phyloP scores from a whole-genome alignment of 495 filamentous ascomycete species.

The Parmelia sp. region DNA sequence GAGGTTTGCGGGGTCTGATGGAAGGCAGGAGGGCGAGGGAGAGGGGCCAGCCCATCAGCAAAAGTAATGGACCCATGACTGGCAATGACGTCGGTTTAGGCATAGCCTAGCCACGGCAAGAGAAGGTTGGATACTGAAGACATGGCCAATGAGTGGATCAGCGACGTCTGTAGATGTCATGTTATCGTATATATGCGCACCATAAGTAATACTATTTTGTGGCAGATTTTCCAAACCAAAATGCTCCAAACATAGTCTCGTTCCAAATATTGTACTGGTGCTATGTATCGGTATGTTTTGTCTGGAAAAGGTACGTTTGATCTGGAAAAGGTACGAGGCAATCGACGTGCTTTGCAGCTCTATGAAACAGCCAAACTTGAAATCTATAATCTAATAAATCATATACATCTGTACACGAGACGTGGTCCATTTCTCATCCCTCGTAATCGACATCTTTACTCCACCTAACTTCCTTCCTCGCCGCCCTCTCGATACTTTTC shows the following conservation, averaged over 20 bases:
- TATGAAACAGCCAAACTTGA: background rate
- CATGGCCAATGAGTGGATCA: background rate
- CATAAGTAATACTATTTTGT: background rate
- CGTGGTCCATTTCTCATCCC: background rate
- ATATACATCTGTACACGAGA: background rate
- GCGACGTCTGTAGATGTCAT: background rate
- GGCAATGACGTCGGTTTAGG: slow-evolving; percentile 1
- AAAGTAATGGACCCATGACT: slow-evolving; percentile 25
- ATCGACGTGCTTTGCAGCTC: background rate
- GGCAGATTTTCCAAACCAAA: background rate
- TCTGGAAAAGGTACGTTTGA: background rate
- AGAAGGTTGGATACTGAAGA: background rate
- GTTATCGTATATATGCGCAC: background rate
- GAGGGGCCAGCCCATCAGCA: slow-evolving; percentile 38
- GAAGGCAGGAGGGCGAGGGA: slow-evolving; percentile 86
- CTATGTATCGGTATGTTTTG: no score
- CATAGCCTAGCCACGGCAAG: slow-evolving; percentile 20
- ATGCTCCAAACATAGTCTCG: background rate
- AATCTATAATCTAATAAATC: slow-evolving; percentile 1
- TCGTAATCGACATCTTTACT: slow-evolving; percentile 22
- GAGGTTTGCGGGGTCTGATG: slow-evolving; percentile 88
- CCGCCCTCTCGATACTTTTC: slow-evolving; percentile 5
- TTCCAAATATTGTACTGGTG: background rate
- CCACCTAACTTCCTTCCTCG: slow-evolving; percentile 19
- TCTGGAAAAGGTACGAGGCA: background rate